Base-by-base conservation (phyloP, 1,284 basidiomycete genomes). In the Naganishia cerealis region DNA sequence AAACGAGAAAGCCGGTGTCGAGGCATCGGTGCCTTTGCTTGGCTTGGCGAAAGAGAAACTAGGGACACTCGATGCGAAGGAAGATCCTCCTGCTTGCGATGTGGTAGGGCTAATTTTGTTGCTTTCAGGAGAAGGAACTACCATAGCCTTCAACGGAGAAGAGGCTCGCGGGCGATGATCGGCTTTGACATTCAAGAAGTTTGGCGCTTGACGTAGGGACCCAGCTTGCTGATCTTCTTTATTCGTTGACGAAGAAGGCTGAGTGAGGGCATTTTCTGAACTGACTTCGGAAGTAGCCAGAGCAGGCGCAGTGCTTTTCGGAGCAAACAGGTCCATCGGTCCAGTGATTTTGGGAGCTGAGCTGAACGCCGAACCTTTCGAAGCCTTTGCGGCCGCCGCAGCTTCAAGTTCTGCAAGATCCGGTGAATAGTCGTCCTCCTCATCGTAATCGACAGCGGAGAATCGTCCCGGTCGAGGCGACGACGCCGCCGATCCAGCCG, bases 61-160 rank as follows among this genome's bases (percentile, higher is more conserved):
- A 24, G 65, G 48, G 38, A 43, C 21, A 36, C 38, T 29, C n/a
- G 56, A 2, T 15, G 43, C 9, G 2, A 56, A 46, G 6, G 57
- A 24, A 21, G 56, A 36, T 10, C 53, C 65, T 16, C 54, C 29
- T 9, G 33, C 33, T 16, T 58, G 57, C 7, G 52, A 56, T 6
- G n/a, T 10, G 1, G 57, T 18, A n/a, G 66, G 33, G 29, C 40
- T 53, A 3, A 26, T 26, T 50, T 67, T 67, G 50, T 33, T 42
- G n/a, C 57, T 55, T 21, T 67, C 66, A 13, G 66, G 66, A 43
- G 66, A 67, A 12, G 66, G 57, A 21, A 59, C 57, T 15, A 67
- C 57, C 46, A 59, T 57, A 12, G 66, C 57, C 36, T 67, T 57
- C 50, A 67, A 39, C 8, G 66, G 66, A 50, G 66, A 67, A 3